Evolutionary conservation across 805 yeast genomes (phyloP).

Genomic region (Metschnikowia corniflorae): DNA sequence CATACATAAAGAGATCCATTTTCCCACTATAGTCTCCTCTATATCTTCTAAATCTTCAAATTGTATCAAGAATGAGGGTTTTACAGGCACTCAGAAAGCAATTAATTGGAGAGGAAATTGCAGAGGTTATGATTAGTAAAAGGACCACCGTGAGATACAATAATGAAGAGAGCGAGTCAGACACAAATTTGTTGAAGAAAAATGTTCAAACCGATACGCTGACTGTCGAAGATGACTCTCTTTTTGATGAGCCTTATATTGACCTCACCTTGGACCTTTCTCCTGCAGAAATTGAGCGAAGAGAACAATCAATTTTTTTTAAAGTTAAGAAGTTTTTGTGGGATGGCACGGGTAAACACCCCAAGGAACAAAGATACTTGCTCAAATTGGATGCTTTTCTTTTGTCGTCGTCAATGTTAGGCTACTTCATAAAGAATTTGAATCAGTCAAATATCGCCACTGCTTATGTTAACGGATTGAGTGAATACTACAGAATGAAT

Average conservation of each 20-base stretch:
- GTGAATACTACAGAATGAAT: constrained; percentile 16
- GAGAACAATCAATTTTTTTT: constrained; percentile 12
- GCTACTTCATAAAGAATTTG: constrained; percentile 19
- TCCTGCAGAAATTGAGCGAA: constrained; percentile 17
- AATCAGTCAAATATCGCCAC: constrained; percentile 19
- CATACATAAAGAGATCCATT: too few species aligned
- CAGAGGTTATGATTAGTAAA: too few species aligned
- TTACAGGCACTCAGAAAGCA: too few species aligned
- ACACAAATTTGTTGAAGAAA: too few species aligned
- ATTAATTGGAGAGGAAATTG: too few species aligned
- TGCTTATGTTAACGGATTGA: constrained; percentile 19
- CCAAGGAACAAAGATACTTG: constrained; percentile 32
- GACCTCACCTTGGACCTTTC: constrained; percentile 10
- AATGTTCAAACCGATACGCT: too few species aligned
- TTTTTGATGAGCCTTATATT: background rate
- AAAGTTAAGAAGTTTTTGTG: constrained; percentile 27
- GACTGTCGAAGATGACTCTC: background rate
- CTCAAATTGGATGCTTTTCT: constrained; percentile 32
- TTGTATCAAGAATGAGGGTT: too few species aligned
- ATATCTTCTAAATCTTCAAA: too few species aligned
- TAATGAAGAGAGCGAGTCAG: too few species aligned
- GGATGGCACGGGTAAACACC: constrained; percentile 39
- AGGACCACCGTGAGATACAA: too few species aligned
- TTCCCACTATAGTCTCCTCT: too few species aligned
- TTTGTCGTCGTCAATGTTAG: constrained; percentile 19